Percentiles rank a stretch among this genome's conserved stretches.
These are phyloP conservation scores for Tilletia walkeri DNA, from an alignment of 1,284 basidiomycete species.

Conservation along the genomic window DNA sequence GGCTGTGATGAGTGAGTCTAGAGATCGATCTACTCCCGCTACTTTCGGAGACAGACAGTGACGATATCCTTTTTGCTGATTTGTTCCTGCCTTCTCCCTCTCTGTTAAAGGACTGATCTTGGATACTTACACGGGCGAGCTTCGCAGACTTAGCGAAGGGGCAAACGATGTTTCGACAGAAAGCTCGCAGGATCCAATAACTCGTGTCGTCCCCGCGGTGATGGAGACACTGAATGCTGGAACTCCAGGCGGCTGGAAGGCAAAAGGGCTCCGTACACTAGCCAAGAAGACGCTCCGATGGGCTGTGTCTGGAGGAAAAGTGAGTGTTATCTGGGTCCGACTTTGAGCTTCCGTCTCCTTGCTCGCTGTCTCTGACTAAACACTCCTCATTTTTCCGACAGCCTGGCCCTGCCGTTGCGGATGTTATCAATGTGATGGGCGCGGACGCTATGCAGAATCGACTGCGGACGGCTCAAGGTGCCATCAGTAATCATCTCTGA, in stretches of 20 bases:
- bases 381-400: neutral
- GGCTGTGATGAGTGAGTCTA: constrained; percentile 5
- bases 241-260: neutral
- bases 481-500: no score
- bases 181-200: neutral
- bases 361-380: no score
- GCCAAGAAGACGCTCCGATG: constrained; percentile 11
- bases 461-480: neutral
- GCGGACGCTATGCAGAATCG: neutral
- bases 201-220: neutral
- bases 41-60: no score
- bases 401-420: constrained; percentile 7
- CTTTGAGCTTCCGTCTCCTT: neutral
- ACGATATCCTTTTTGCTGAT: no score
- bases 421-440: neutral
- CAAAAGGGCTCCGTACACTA: neutral
- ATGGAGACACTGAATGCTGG: neutral
- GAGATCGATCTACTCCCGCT: neutral
- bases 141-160: neutral
- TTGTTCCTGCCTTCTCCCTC: neutral
- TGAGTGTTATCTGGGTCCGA: neutral
- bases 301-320: constrained; percentile 8
- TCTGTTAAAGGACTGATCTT: neutral
- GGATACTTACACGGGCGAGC: neutral
- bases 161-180: neutral